Base-by-base conservation (phyloP, 192 early-diverging fungal genomes). In the Paraglomus occultum region DNA sequence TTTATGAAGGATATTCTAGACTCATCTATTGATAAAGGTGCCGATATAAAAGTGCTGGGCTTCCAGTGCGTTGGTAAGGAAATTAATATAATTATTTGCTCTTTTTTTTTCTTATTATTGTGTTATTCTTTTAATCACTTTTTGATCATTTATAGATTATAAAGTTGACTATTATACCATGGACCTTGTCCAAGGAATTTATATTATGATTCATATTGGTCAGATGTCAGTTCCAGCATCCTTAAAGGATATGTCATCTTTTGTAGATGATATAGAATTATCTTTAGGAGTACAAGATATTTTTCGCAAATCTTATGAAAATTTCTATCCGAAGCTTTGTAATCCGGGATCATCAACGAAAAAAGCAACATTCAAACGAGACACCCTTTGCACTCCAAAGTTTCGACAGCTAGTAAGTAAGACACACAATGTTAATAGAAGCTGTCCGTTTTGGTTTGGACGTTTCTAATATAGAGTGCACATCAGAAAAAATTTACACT, bases 51-150 rank as follows among this genome's bases (percentile, higher is more conserved):
- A 48, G n/a, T 67, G 47, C 44, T 67, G 6, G 39, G 65, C 12
- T 67, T 67, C 45, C 51, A 66, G 44, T 66, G 15, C 42, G 14
- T 67, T 54, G 65, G 65, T 67, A 67, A 67, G 51, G 4, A 8
- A 64, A 64, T 23, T 67, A 53, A 43, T 51, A 64, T 64, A 64
- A 7, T 8, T 17, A 43, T 12, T 49, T 47, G 4, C 53, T 52
- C 53, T 66, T 66, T 43, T 45, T 10, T 64, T n/a, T n/a, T n/a
- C n/a, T n/a, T n/a, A n/a, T n/a, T n/a, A n/a, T n/a, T 20, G 40
- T n/a, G 18, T 43, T 38, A 43, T 66, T 15, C 20, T 38, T 66
- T 48, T 49, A 51, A 49, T 0, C 38, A 22, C 40, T 66, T 52
- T 39, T 52, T 31, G 31, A 31, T 31, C 31, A 31, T 59, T 59